Evolutionary conservation across 2,329 filamentous ascomycete species (phyloP), one percentile per base, ranked within the genome.

Genomic region (Ceratocystis lukuohia): DNA sequence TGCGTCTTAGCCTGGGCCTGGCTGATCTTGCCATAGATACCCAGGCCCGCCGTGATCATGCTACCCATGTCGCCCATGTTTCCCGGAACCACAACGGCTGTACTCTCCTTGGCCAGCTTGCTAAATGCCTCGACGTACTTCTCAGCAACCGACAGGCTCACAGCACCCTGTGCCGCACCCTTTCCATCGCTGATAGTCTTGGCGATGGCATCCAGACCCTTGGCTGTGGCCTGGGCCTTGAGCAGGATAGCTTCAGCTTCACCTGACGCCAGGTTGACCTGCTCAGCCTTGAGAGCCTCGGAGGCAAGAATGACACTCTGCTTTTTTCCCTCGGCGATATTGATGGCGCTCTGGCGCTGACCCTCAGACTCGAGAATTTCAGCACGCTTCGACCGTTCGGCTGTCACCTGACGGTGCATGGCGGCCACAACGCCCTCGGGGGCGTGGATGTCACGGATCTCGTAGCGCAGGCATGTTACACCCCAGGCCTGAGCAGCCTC

Each of bases 361-460:
- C 94, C 94, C 74, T 99, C 94, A 0, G 91, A 96, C 68, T 99
- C 94, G 61, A 99, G 82, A 72, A 99, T 99, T 79, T 99, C 94
- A 66, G 94, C 94, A 70, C 94, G 88, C 83, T 99, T 99, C 73
- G 89, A 95, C 53, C 94, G 88, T 79, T 99, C 94, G 20, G 94
- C 94, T 0, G 94, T 97, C 63, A 99, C 94, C 76, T 97, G 93
- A 70, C 94, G 85, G 79, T 99, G 94, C 94, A 99, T 99, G 72
- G 94, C 94, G 72, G 92, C 90, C 68, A 97, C 93, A 12, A 99
- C 94, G 62, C 88, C 88, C 41, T 87, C 89, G 1, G 94, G 94
- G 0, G 94, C 94, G 77, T 99, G 94, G 73, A 99, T 99, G 76
- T 99, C 94, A 71, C 94, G 84, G 75, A 99, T 99, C 77, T 99